Percentiles rank a stretch among this genome's conserved stretches.
Evolutionary conservation across 2,329 filamentous ascomycete species (phyloP).

Genomic region (Cladosporium velox): DNA sequence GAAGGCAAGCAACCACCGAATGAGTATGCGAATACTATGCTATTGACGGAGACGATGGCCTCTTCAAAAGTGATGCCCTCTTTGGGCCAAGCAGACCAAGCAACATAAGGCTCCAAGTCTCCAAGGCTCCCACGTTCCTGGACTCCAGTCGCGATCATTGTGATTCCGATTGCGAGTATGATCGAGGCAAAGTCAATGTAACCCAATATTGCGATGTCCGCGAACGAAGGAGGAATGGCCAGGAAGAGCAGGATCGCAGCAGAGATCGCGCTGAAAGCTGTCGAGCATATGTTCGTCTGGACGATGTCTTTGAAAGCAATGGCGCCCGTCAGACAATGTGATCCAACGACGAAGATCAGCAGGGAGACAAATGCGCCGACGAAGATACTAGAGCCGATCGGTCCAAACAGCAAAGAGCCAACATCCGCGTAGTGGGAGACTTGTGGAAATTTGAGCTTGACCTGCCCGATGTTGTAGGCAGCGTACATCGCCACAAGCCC

Average conservation of each 20-base stretch:
- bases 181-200: conserved; percentile 19
- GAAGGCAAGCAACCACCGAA: conserved; percentile 61
- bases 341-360: conserved; percentile 19
- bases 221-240: conserved; percentile 14
- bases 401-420: conserved; percentile 14
- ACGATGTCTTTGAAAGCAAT: conserved; percentile 17
- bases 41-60: conserved; percentile 63
- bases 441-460: conserved; percentile 15
- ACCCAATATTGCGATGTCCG: conserved; percentile 14
- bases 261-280: conserved; percentile 15
- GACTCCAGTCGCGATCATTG: conserved; percentile 17
- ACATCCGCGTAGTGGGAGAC: conserved; percentile 18
- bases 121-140: conserved; percentile 9
- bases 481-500: conserved; percentile 19
- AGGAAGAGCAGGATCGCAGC: conserved; percentile 14
- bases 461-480: conserved; percentile 16
- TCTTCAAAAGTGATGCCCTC: conserved; percentile 46
- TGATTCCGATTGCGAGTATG: conserved; percentile 17
- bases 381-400: conserved; percentile 9
- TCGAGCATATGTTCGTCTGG: conserved; percentile 14
- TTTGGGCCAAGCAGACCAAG: conserved; percentile 33
- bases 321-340: conserved; percentile 16
- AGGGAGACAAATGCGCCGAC: conserved; percentile 13
- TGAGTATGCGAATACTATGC: conserved; percentile 66
- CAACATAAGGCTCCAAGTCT: conserved; percentile 17